phyloP scores from a whole-genome alignment of 768 basidiomycete species.

The Termitomyces sp. region DNA sequence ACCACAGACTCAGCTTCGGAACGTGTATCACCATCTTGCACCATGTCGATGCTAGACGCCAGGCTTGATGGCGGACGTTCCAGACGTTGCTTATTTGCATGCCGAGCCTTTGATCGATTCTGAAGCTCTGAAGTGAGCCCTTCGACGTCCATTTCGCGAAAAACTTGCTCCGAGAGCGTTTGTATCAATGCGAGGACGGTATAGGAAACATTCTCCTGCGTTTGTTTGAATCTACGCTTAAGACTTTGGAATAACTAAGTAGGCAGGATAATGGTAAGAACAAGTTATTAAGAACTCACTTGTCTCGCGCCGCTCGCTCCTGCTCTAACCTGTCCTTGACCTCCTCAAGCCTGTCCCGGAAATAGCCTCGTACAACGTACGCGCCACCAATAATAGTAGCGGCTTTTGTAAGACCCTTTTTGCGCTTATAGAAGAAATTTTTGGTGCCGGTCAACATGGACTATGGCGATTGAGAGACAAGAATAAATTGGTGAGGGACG shows the following conservation, averaged over 20 bases:
- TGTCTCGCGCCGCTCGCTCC: conserved; percentile 62
- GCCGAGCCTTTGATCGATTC: conserved; percentile 28
- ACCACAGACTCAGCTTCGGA: conserved; percentile 43
- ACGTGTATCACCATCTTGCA: conserved; percentile 31
- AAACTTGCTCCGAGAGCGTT: conserved; percentile 59
- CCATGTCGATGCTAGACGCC: conserved; percentile 32
- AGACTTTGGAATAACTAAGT: conserved; percentile 42
- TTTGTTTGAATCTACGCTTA: conserved; percentile 68
- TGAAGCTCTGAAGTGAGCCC: conserved; percentile 53
- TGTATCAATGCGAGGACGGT: conserved; percentile 70
- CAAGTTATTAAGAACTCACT: conserved; percentile 40
- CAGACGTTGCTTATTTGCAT: conserved; percentile 4
- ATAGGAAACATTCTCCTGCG: conserved; percentile 73
- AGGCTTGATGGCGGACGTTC: conserved; percentile 25
- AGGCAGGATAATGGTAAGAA: conserved; percentile 1
- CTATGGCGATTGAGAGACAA: not conserved
- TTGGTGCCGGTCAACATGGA: conserved; percentile 22
- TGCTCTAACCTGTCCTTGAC: conserved; percentile 58
- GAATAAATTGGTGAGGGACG: not conserved
- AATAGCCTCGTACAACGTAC: conserved; percentile 62
- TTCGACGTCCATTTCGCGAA: conserved; percentile 78
- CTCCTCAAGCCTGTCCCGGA: conserved; percentile 60
- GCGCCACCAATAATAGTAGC: conserved; percentile 53
- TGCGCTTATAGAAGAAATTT: conserved; percentile 47
- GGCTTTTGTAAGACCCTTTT: conserved; percentile 43